Evolutionary conservation across 2,329 filamentous ascomycete species (phyloP).

Genomic region (Botrytis deweyae): DNA sequence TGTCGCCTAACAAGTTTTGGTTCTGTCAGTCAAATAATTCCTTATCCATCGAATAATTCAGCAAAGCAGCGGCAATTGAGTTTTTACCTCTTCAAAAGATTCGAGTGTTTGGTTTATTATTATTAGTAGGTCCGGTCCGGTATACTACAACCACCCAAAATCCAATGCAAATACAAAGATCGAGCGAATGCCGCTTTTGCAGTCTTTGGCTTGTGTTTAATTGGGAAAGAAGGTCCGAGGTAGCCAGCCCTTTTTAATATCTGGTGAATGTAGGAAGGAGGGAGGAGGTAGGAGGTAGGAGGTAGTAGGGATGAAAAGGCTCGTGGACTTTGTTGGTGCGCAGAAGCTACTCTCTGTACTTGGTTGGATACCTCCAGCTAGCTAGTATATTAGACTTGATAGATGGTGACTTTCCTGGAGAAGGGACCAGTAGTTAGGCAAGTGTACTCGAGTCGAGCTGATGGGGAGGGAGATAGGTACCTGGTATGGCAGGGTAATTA

Average conservation of each 20-base stretch:
- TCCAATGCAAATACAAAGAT: neutral
- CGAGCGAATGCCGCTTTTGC: conserved; percentile 11
- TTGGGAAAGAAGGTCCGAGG: neutral
- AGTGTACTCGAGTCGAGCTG: neutral
- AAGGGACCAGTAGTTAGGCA: neutral
- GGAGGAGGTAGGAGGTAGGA: no score
- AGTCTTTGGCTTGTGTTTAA: neutral
- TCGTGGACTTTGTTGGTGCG: neutral
- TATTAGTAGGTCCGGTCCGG: no score
- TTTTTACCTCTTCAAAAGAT: conserved; percentile 5
- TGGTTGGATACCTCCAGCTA: neutral
- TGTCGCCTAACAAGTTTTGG: conserved; percentile 5
- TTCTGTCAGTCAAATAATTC: neutral
- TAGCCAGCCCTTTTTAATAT: neutral
- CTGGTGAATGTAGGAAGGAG: neutral
- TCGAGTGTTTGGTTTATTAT: neutral
- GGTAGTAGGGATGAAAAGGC: neutral
- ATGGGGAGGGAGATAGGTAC: neutral
- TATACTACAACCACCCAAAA: neutral
- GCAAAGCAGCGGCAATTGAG: conserved; percentile 2
- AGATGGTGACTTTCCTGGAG: neutral
- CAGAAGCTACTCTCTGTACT: neutral
- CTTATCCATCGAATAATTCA: neutral
- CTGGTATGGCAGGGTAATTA: neutral
- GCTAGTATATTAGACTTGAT: neutral